phyloP scores from a whole-genome alignment of 225 moss, liverwort and hornwort species.

The Physcomitrium patens region DNA sequence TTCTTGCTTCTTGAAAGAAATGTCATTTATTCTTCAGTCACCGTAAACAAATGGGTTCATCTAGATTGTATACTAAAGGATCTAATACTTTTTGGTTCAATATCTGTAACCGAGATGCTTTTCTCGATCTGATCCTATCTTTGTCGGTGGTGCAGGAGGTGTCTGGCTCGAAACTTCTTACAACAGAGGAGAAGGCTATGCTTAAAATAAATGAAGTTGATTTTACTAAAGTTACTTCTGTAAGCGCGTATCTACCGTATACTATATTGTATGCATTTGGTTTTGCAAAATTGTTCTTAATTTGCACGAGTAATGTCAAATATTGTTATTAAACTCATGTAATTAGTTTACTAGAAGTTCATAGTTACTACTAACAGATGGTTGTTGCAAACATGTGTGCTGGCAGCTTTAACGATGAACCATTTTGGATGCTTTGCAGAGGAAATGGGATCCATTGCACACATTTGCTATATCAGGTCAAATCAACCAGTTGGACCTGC shows the following conservation, averaged over 20 bases:
- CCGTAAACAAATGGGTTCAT: not conserved
- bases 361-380: not conserved
- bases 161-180: conserved; percentile 58
- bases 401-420: conserved; percentile 22
- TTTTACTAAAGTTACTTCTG: conserved; percentile 57
- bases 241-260: conserved; percentile 21
- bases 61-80: not conserved
- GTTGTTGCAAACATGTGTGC: not conserved
- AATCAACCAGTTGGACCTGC: conserved; percentile 68
- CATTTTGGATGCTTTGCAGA: conserved; percentile 41
- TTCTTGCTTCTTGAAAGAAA: conserved; percentile 20
- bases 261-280: conserved; percentile 12
- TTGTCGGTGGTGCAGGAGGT: conserved; percentile 48
- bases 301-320: conserved; percentile 2
- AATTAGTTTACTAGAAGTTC: conserved; percentile 11
- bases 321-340: not conserved
- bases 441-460: conserved; percentile 87
- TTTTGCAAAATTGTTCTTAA: not conserved
- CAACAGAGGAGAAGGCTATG: conserved; percentile 66
- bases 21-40: conserved; percentile 15
- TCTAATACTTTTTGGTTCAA: not conserved
- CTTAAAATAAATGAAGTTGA: conserved; percentile 55
- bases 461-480: conserved; percentile 85
- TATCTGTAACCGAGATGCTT: not conserved
- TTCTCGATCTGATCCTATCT: conserved; percentile 5